phyloP scores from a whole-genome alignment of 495 filamentous ascomycete species.

The Penicillium riverlandense region DNA sequence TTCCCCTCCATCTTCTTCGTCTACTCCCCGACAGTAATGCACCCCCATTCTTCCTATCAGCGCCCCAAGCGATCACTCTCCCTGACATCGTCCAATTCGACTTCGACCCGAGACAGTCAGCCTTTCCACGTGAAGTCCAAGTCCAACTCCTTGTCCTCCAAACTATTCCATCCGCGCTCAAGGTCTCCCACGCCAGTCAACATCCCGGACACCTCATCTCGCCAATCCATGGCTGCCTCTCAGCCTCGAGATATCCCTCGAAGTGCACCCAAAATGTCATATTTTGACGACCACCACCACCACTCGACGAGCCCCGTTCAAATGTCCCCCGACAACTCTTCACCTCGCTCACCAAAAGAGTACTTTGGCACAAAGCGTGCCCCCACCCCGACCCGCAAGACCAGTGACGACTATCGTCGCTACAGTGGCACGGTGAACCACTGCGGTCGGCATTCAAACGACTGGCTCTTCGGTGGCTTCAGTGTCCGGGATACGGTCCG shows the following conservation, averaged over 20 bases:
- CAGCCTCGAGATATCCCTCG: conserved; percentile 16
- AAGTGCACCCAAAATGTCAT: conserved; percentile 8
- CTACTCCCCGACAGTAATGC: conserved; percentile 6
- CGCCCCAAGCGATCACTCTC: conserved; percentile 16
- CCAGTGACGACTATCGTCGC: conserved; percentile 31
- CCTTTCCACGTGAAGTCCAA: conserved; percentile 10
- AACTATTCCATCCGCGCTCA: conserved; percentile 9
- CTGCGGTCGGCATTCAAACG: conserved; percentile 42
- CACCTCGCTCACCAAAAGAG: conserved; percentile 11
- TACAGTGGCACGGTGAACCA: conserved; percentile 37
- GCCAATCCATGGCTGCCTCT: conserved; percentile 9
- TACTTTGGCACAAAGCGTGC: conserved; percentile 11
- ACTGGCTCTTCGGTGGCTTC: conserved; percentile 44
- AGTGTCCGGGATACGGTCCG: conserved; percentile 41
- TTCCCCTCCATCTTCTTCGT: no score
- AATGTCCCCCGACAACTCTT: conserved; percentile 13
- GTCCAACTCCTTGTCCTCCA: conserved; percentile 10
- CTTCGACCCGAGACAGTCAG: conserved; percentile 12
- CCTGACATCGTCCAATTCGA: conserved; percentile 17
- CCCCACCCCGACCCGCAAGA: conserved; percentile 15
- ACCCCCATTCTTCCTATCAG: conserved; percentile 9
- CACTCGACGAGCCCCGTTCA: conserved; percentile 11
- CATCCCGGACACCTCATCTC: conserved; percentile 5
- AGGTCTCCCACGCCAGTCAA: conserved; percentile 15
- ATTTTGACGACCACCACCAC: conserved; percentile 8